Base-by-base conservation (phyloP, 2,329 filamentous ascomycete species). In the Aspergillus brasiliensis region DNA sequence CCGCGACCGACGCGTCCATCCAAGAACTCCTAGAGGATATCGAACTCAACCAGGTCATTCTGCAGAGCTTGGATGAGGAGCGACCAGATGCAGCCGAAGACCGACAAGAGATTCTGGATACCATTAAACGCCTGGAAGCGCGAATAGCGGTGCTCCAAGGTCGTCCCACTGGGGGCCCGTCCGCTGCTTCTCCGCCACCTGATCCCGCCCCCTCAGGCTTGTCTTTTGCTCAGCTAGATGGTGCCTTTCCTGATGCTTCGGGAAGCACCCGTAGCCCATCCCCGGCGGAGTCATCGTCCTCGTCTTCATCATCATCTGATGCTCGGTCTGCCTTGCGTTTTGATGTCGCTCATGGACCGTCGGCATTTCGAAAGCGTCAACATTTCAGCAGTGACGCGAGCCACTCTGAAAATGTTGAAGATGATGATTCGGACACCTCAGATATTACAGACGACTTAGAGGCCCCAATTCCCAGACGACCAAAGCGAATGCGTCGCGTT, bases 21-120 rank as follows among this genome's bases (percentile, higher is more conserved):
- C 68, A 68, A 59, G 68, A 70, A 13, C 23, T 75, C 28, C 19
- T 69, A 25, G 74, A 75, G 15, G 73, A 76, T 19, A 56, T 75
- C n/a, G 64, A 75, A 19, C 56, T 74, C 2, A 65, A 75, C 21
- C 62, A 69, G 49, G 69, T 69, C 23, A 72, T 76, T 34, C 58
- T 73, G 5, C 61, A 72, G 42, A 74, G 73, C 38, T 62, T 75
- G 37, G 56, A 69, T 5, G 64, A 68, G 28, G 60, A 64, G 38
- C 65, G 66, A 15, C 70, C 72, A 2, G 62, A 64, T 51, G 70
- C 67, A 2, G n/a, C 61, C 28, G 68, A 63, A 46, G 66, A 69
- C 31, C 68, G 59, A 23, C 59, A 66, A 40, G 73, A 76, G 28
- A 66, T 72, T n/a, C 17, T 65, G 15, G 62, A 67, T 5, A 62